Conservation (phyloP, 805 yeast genomes). For the Candida namnaoensis region DNA sequence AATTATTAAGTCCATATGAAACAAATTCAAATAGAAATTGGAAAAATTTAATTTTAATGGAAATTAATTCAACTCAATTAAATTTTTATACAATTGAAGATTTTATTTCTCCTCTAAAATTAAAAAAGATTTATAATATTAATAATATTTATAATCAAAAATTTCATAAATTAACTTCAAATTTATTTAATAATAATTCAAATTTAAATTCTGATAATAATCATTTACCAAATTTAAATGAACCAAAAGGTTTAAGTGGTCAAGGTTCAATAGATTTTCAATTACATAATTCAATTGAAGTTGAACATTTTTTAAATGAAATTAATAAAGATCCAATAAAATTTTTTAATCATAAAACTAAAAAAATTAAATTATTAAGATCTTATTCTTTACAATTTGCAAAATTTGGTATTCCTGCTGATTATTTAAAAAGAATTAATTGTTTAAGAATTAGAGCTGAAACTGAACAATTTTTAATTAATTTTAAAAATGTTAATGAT, state of each 20-base stretch:
- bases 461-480: slow-evolving; percentile 69
- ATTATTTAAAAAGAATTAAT: slow-evolving; percentile 62
- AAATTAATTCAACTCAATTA: slow-evolving; percentile 80
- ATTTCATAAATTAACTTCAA: slow-evolving; percentile 7
- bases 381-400: slow-evolving; percentile 82
- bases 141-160: neutral
- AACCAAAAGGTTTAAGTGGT: neutral
- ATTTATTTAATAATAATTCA: slow-evolving; percentile 4
- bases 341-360: slow-evolving; percentile 17
- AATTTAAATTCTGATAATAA: too few relatives aligned
- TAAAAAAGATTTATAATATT: neutral
- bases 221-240: neutral
- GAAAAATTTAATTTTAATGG: slow-evolving; percentile 53
- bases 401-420: slow-evolving; percentile 76
- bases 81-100: slow-evolving; percentile 49
- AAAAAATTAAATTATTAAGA: slow-evolving; percentile 30
- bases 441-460: slow-evolving; percentile 75
- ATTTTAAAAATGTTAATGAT: slow-evolving; percentile 51
- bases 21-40: slow-evolving; percentile 60
- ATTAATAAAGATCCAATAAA: slow-evolving; percentile 13
- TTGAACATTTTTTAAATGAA: slow-evolving; percentile 13
- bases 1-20: slow-evolving; percentile 74
- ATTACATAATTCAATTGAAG: slow-evolving; percentile 9
- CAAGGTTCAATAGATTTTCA: slow-evolving; percentile 13
- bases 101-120: slow-evolving; percentile 1